These are phyloP conservation scores for Dendrobium huoshanense DNA, from an alignment of 106 monocot species.

Conservation along the genomic window DNA sequence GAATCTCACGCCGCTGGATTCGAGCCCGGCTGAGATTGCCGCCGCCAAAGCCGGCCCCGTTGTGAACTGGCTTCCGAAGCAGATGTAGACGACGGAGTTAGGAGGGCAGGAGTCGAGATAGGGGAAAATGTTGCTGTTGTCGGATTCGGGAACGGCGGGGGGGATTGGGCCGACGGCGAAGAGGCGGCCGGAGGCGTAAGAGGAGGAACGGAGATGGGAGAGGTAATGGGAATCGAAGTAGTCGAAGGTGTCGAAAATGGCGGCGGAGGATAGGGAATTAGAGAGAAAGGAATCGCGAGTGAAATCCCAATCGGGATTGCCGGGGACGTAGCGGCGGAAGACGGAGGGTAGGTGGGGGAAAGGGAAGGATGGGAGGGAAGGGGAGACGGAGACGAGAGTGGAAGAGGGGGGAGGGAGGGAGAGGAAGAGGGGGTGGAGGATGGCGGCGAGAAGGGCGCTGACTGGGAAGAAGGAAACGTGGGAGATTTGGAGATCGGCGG, in stretches of 20 bases:
- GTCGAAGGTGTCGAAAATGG: slow-evolving; percentile 13
- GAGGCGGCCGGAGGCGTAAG: background rate
- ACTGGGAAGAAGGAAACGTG: slow-evolving; percentile 18
- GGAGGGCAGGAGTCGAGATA: slow-evolving; percentile 24
- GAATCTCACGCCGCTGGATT: slow-evolving; percentile 7
- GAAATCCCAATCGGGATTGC: no score
- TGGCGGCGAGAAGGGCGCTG: slow-evolving; percentile 4
- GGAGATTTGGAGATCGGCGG: slow-evolving; percentile 19
- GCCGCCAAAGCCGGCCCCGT: slow-evolving; percentile 15
- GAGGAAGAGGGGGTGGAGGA: slow-evolving; percentile 10
- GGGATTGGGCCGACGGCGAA: slow-evolving; percentile 21
- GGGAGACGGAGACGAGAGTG: background rate
- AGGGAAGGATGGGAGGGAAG: background rate
- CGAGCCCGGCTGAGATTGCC: slow-evolving; percentile 25
- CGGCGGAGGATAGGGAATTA: no score
- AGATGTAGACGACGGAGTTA: slow-evolving; percentile 34
- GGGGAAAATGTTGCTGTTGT: background rate
- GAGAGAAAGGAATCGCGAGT: no score
- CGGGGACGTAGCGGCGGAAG: slow-evolving; percentile 7
- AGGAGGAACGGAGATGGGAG: slow-evolving; percentile 4
- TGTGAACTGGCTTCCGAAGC: slow-evolving; percentile 41
- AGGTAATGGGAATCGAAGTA: background rate
- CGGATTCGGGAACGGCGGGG: background rate
- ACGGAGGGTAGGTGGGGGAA: background rate
- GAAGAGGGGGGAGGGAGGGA: background rate